Conservation (phyloP, 139 green algal genomes). For the Trebouxia sp. region DNA sequence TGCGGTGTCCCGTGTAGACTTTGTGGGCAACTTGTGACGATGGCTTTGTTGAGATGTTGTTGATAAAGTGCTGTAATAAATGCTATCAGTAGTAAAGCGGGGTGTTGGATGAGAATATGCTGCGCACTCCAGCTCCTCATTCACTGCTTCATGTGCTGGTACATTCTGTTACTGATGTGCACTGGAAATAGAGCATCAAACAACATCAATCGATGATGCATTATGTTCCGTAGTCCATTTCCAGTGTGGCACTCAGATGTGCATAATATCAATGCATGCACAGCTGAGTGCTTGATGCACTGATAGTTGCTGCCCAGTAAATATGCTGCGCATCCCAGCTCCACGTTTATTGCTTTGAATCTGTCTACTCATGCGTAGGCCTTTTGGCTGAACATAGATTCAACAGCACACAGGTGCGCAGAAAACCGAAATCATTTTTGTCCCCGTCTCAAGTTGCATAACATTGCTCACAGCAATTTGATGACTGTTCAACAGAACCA, state of each 20-base stretch:
- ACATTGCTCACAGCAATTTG: conserved; percentile 19
- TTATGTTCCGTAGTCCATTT: neutral
- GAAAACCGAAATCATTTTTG: conserved; percentile 9
- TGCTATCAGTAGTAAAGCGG: neutral
- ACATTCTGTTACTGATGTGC: neutral
- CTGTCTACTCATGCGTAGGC: neutral
- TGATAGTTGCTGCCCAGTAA: neutral
- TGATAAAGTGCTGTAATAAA: neutral
- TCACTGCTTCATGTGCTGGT: neutral
- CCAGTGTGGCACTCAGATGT: too few relatives aligned
- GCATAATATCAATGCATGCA: too few relatives aligned
- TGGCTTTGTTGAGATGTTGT: conserved; percentile 4
- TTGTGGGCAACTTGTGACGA: conserved; percentile 1
- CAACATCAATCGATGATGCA: neutral
- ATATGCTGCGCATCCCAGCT: neutral
- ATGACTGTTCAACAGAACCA: conserved; percentile 15
- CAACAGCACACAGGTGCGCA: too few relatives aligned
- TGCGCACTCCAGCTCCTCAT: neutral
- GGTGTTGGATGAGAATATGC: neutral
- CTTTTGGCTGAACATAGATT: neutral
- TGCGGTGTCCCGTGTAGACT: conserved; percentile 1
- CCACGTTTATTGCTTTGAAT: neutral
- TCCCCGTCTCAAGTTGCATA: conserved; percentile 22
- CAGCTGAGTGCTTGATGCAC: too few relatives aligned
- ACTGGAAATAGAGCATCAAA: neutral